Base-by-base conservation (phyloP, 495 filamentous ascomycete species). In the Daldinia grandis region DNA sequence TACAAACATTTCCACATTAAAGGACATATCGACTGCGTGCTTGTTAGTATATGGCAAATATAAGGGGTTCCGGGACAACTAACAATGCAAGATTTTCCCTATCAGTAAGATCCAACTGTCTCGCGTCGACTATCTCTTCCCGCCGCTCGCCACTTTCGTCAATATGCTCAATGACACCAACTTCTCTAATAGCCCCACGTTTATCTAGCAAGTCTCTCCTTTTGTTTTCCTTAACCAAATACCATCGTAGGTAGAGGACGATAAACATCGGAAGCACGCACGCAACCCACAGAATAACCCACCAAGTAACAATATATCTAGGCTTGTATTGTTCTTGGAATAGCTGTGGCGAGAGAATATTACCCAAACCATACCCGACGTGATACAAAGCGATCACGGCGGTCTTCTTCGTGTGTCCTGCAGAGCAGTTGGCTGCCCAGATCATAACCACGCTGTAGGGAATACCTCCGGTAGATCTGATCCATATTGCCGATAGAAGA, bases 371-470 rank as follows among this genome's bases (percentile, higher is more conserved):
- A 25, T 81, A 81, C 10, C 78, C 79, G 17, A 82, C 74, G 30
- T 81, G 78, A 44, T 81, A 81, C 15, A 82, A 64, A 1, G 81
- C 82, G 0, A 82, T 83, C 40, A 85, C 76, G 0, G 82, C 80
- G 63, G 83, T 83, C 68, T 81, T 82, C 68, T 82, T 82, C 1
- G 80, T 81, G 62, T 79, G 76, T 17, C 79, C 80, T 9, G 79
- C 80, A 5, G 77, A 79, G 47, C 73, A 74, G 74, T 71, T 71
- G n/a, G 71, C 67, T 21, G 71, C 71, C 71, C 67, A 71, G 7
- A 79, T 78, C 80, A 82, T 81, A 14, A 82, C 79, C 21, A 81
- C 75, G 0, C 74, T 76, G 62, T 81, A 82, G 1, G 79, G 76
- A 14, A 82, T 80, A 7, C 80, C 79, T 12, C 62, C 71, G 14